phyloP scores from a whole-genome alignment of 371 early-diverging fungal species.

The Capillidium heterosporum region DNA sequence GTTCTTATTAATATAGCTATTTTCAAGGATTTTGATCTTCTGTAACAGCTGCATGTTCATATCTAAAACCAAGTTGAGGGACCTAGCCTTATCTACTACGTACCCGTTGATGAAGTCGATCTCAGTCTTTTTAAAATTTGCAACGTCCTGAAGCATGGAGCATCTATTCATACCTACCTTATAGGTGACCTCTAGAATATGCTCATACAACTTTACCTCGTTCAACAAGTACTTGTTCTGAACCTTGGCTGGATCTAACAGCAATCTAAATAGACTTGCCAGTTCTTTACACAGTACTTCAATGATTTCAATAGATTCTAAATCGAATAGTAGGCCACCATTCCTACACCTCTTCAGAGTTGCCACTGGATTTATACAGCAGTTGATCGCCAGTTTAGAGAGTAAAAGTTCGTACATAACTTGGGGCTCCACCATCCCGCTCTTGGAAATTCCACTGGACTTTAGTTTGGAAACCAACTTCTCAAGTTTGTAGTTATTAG shows the following conservation, averaged over 20 bases:
- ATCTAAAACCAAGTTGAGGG: too few species aligned
- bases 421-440: conserved; percentile 7
- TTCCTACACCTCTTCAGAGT: not conserved
- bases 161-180: not conserved
- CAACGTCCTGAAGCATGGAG: conserved; percentile 8
- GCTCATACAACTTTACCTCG: not conserved
- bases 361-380: not conserved
- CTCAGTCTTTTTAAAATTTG: conserved; percentile 11
- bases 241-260: not conserved
- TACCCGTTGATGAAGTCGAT: conserved; percentile 2
- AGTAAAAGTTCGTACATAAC: conserved; percentile 5
- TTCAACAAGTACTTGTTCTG: not conserved
- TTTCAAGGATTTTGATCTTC: too few species aligned
- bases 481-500: too few species aligned
- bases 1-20: too few species aligned
- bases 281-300: not conserved
- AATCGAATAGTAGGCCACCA: not conserved
- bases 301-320: not conserved
- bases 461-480: conserved; percentile 5
- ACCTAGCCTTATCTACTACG: not conserved
- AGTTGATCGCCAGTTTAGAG: not conserved
- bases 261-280: not conserved
- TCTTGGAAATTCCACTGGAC: not conserved
- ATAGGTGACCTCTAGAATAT: too few species aligned
- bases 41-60: too few species aligned